These are phyloP conservation scores for Eutypa lata DNA, from an alignment of 2,329 filamentous ascomycete species.

Conservation along the genomic window DNA sequence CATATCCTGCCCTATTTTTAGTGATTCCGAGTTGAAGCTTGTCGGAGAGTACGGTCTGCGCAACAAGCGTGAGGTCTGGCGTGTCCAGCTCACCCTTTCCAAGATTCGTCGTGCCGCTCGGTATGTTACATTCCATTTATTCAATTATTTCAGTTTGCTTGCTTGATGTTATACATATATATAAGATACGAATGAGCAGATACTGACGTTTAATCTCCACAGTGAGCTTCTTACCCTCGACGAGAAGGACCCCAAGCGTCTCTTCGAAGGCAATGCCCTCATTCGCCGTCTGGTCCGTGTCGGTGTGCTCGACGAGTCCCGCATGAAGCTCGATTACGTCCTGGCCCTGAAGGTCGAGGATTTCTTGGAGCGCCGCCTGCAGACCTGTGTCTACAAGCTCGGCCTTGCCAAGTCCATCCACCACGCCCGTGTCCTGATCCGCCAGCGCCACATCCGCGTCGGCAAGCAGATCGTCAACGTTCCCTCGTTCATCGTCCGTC, in stretches of 20 bases:
- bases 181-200: too few species aligned
- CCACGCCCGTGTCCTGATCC: constrained; percentile 99
- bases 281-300: constrained; percentile 99
- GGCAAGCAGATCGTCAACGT: constrained; percentile 99
- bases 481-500: constrained; percentile 97
- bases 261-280: constrained; percentile 99
- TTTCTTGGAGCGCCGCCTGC: constrained; percentile 99
- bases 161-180: too few species aligned
- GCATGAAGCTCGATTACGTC: constrained; percentile 99
- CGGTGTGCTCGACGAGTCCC: constrained; percentile 98
- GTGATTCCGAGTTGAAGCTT: constrained; percentile 99
- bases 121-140: constrained; percentile 50
- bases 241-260: constrained; percentile 99
- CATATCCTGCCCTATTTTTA: constrained; percentile 43
- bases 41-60: constrained; percentile 99
- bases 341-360: constrained; percentile 98
- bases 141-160: too few species aligned
- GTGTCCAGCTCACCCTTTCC: constrained; percentile 98
- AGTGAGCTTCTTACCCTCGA: constrained; percentile 99
- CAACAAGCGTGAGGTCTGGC: constrained; percentile 99
- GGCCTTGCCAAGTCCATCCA: constrained; percentile 99
- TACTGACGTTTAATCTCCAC: too few species aligned
- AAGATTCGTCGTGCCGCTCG: constrained; percentile 99
- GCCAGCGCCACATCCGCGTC: constrained; percentile 99
- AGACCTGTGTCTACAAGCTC: constrained; percentile 99